Base-by-base conservation (phyloP, 257 asterid species). In the Solanum piurae region DNA sequence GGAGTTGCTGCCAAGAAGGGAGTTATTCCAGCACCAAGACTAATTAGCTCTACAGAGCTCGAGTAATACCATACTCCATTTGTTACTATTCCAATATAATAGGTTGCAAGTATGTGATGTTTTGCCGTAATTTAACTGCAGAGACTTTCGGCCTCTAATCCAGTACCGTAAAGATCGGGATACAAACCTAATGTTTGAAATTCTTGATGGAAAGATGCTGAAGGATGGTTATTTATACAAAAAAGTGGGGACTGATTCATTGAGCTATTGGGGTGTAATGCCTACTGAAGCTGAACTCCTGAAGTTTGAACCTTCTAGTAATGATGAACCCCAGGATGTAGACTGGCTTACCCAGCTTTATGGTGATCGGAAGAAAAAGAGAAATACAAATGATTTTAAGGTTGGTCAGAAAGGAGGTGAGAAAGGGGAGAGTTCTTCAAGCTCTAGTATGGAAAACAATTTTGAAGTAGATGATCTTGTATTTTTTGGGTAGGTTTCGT, bases 131-230 rank as follows among this genome's bases (percentile, higher is more conserved):
- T 64, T 87, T 9, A 72, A 87, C 68, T 91, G 83, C 88, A 97
- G 99, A 87, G 98, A 96, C 93, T 96, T 95, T 87, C 99, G 97
- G 69, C 98, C 99, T 87, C 94, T 96, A 89, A 96, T 97, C 89
- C 98, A 94, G 79, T n/a, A 21, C 87, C 95, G 99, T 40, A 94
- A 96, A 76, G 99, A 97, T 89, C 99, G 98, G 83, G 99, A 96
- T 66, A 94, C 95, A 20, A 93, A 93, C 88, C 87, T 83, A 89
- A 87, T 89, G 88, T 91, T 93, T 91, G 98, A 97, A 89, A 82
- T 93, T 89, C 98, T 96, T 83, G 98, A 96, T 87, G 99, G 99
- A 88, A 96, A 95, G 98, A 91, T 96, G 98, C 92, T 97, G 92
- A 97, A 94, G 92, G 99, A 95, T 87, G 99, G 99, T 55, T 97